Evolutionary conservation across 306 rosid species (phyloP).

Genomic region (Cercis canadensis): DNA sequence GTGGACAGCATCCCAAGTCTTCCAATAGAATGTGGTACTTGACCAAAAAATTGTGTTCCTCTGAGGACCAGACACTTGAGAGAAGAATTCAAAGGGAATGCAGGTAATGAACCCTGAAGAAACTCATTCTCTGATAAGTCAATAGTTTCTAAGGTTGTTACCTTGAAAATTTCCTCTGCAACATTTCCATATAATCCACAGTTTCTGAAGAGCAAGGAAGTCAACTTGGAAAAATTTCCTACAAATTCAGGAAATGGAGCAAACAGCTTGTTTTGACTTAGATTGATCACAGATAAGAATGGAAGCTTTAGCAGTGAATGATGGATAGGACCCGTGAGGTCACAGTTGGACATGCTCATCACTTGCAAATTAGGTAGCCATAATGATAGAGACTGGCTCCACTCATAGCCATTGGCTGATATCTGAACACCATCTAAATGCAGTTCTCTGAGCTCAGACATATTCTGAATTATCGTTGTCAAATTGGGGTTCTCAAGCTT

Average conservation of each 20-base stretch:
- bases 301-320: background rate
- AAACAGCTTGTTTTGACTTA: background rate
- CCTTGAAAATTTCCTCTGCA: slow-evolving; percentile 3
- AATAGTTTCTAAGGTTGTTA: background rate
- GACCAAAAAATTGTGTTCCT: background rate
- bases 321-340: slow-evolving; percentile 21
- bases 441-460: slow-evolving; percentile 31
- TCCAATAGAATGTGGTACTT: slow-evolving; percentile 3
- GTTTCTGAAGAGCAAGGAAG: background rate
- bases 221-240: background rate
- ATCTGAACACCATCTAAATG: slow-evolving; percentile 11
- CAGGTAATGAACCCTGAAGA: slow-evolving; percentile 28
- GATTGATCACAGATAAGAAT: background rate
- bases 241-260: slow-evolving; percentile 2
- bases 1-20: background rate
- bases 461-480: slow-evolving; percentile 10
- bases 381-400: slow-evolving; percentile 1
- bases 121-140: background rate
- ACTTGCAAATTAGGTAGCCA: slow-evolving; percentile 1
- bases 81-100: slow-evolving; percentile 1
- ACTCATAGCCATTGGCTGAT: background rate
- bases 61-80: slow-evolving; percentile 8
- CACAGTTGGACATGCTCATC: background rate
- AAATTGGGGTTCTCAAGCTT: slow-evolving; percentile 37
- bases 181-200: slow-evolving; percentile 9